These are phyloP conservation scores for Hypoxylon lienhwacheense DNA, from an alignment of 495 filamentous ascomycete species.

Conservation along the genomic window DNA sequence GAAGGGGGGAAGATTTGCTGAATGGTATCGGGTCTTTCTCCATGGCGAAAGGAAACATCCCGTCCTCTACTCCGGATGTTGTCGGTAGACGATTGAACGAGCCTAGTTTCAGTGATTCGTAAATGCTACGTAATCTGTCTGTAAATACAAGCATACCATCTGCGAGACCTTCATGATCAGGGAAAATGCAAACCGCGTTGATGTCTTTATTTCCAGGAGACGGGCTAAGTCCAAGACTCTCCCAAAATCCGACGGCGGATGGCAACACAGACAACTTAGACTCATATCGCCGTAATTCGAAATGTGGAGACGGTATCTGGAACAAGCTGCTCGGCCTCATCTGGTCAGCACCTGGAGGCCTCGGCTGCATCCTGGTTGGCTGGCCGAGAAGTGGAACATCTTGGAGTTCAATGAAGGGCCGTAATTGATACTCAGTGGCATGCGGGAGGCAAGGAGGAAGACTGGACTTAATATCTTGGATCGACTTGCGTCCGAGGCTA, in stretches of 20 bases:
- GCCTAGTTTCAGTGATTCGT: constrained; percentile 80
- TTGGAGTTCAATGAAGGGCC: constrained; percentile 54
- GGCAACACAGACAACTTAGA: constrained; percentile 75
- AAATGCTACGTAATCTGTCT: constrained; percentile 68
- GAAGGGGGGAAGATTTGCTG: constrained; percentile 38
- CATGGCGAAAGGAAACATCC: constrained; percentile 59
- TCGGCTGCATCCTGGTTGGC: constrained; percentile 49
- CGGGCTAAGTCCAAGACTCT: constrained; percentile 81
- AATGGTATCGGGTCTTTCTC: constrained; percentile 41
- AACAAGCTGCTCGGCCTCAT: constrained; percentile 49
- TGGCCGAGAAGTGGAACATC: constrained; percentile 53
- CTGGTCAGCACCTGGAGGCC: constrained; percentile 43
- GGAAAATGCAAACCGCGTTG: constrained; percentile 77
- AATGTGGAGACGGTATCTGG: constrained; percentile 62
- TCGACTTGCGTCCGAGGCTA: constrained; percentile 43
- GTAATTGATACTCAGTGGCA: constrained; percentile 46
- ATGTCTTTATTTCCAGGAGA: constrained; percentile 78
- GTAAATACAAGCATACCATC: constrained; percentile 70
- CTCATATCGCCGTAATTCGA: constrained; percentile 77
- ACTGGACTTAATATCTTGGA: constrained; percentile 43
- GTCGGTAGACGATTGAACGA: constrained; percentile 61
- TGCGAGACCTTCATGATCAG: constrained; percentile 57
- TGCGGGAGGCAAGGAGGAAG: constrained; percentile 45
- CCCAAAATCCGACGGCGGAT: constrained; percentile 84
- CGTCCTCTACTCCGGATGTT: constrained; percentile 55